Conservation (phyloP, 73 alveolate species). For the Tetrahymena thermophila region DNA sequence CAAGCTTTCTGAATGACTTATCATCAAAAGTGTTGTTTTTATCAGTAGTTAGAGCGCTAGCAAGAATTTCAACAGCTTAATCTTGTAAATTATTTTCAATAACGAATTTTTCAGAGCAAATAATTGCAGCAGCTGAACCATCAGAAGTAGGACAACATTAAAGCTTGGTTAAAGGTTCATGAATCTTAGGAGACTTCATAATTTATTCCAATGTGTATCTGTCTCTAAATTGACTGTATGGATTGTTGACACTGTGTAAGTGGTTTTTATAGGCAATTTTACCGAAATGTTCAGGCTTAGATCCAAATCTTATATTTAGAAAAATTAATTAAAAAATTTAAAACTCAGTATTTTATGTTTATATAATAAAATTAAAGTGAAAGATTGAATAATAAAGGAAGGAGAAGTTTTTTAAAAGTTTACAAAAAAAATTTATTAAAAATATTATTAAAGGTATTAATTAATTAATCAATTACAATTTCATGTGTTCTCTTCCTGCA, state of each 20-base stretch:
- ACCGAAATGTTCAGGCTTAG: conserved; percentile 74
- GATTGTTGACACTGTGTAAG: conserved; percentile 71
- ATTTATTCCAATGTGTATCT: conserved; percentile 75
- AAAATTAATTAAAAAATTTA: not conserved
- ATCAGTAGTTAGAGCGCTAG: conserved; percentile 64
- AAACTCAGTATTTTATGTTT: not conserved
- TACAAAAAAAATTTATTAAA: not conserved
- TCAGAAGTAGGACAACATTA: conserved; percentile 85
- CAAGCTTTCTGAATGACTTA: conserved; percentile 54
- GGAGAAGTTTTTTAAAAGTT: too few relatives aligned
- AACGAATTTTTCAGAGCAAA: conserved; percentile 63
- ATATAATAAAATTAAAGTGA: too few relatives aligned
- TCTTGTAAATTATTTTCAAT: conserved; percentile 55
- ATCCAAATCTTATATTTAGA: conserved; percentile 40
- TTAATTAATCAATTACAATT: not conserved
- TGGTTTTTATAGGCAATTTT: conserved; percentile 80
- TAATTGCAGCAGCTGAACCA: conserved; percentile 82
- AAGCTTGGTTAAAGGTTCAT: conserved; percentile 70
- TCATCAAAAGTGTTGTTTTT: conserved; percentile 49
- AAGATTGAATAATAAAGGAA: too few relatives aligned
- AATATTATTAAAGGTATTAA: not conserved
- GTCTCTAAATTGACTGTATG: conserved; percentile 74
- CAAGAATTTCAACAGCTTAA: conserved; percentile 75
- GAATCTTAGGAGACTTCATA: conserved; percentile 48
- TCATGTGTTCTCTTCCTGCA: conserved; percentile 85